phyloP scores from a whole-genome alignment of 2,329 filamentous ascomycete genomes.

The Grosmannia huntii region DNA sequence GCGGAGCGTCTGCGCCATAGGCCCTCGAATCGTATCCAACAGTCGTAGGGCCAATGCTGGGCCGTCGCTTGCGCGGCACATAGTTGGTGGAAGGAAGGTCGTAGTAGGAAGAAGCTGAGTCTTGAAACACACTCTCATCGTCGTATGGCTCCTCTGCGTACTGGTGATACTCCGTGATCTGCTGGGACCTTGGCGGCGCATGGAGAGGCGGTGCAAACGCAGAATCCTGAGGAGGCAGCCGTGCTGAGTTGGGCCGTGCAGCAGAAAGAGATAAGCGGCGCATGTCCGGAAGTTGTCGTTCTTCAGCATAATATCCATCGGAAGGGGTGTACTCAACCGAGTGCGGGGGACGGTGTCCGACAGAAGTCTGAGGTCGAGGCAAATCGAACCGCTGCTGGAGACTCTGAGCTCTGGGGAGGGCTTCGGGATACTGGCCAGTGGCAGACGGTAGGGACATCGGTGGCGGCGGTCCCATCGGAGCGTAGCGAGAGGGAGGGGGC shows the following conservation, averaged over 20 bases:
- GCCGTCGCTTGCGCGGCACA: constrained; percentile 16
- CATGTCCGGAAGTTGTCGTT: constrained; percentile 16
- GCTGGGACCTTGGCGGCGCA: constrained; percentile 4
- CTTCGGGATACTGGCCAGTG: background rate
- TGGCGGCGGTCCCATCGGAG: background rate
- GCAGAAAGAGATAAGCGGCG: constrained; percentile 33
- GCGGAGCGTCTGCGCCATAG: constrained; percentile 25
- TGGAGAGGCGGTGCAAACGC: constrained; percentile 18
- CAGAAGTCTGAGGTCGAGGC: constrained; percentile 24
- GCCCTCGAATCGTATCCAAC: constrained; percentile 23
- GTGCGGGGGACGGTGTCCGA: constrained; percentile 20
- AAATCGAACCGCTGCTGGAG: constrained; percentile 14
- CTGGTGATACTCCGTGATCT: constrained; percentile 17
- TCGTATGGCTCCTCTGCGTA: constrained; percentile 25
- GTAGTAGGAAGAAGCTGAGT: constrained; percentile 10
- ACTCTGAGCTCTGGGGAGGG: constrained; percentile 1
- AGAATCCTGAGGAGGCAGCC: constrained; percentile 18
- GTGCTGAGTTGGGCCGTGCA: constrained; percentile 35
- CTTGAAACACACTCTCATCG: constrained; percentile 23
- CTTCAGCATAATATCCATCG: constrained; percentile 29
- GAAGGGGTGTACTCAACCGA: constrained; percentile 20
- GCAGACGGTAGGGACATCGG: background rate
- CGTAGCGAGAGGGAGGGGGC: background rate
- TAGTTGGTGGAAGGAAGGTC: constrained; percentile 15
- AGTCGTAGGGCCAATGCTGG: constrained; percentile 18